phyloP scores from a whole-genome alignment of 176 grass and related monocot species.

The Tillandsia leiboldiana region DNA sequence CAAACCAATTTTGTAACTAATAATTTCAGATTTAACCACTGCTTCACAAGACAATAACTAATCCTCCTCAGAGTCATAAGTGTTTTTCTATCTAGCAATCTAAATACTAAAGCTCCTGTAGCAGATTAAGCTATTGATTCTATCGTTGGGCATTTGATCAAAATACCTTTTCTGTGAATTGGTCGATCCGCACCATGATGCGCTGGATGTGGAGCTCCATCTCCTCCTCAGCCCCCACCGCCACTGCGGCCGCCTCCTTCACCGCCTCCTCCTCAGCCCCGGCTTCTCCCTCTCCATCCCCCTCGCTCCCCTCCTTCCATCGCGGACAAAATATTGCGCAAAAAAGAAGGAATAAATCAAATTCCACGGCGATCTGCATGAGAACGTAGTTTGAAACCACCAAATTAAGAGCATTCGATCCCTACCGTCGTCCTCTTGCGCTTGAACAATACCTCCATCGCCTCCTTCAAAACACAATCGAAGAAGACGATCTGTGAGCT shows the following conservation, averaged over 20 bases:
- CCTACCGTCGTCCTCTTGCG: neutral
- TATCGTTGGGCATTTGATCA: neutral
- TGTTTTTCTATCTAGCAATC: too few species aligned
- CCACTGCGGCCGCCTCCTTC: slow-evolving; percentile 4
- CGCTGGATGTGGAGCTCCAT: slow-evolving; percentile 60
- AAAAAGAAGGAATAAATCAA: neutral
- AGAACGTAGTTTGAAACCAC: too few species aligned
- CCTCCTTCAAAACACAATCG: neutral
- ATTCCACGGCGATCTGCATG: neutral
- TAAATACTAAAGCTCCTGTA: too few species aligned
- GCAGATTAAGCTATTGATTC: neutral
- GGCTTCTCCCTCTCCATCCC: slow-evolving; percentile 19
- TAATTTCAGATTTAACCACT: too few species aligned
- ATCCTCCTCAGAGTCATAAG: too few species aligned
- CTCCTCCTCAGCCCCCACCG: slow-evolving; percentile 34
- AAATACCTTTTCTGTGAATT: slow-evolving; percentile 67
- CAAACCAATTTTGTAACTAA: too few species aligned
- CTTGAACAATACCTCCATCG: slow-evolving; percentile 2
- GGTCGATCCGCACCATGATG: slow-evolving; percentile 67
- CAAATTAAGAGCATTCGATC: neutral
- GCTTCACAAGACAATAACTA: too few species aligned
- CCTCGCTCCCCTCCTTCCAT: slow-evolving; percentile 19
- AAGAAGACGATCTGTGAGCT: neutral
- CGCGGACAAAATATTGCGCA: neutral
- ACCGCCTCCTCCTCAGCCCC: slow-evolving; percentile 7